Percentiles rank a stretch among this genome's conserved stretches.
Evolutionary conservation across 495 filamentous ascomycete species (phyloP).

Genomic region (Neurospora cerealis): DNA sequence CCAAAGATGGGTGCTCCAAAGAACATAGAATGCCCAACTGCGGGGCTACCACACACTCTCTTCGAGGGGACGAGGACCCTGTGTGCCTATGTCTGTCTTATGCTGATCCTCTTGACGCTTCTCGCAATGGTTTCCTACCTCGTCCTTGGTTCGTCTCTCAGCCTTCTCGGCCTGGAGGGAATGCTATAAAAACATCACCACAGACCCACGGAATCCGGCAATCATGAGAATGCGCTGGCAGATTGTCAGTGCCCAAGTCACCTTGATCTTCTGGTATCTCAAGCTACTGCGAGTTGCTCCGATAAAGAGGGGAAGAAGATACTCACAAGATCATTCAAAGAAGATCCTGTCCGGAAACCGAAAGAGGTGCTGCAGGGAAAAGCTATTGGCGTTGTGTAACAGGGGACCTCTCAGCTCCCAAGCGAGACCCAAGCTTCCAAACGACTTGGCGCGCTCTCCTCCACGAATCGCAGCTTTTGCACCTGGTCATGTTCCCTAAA

Average conservation of each 20-base stretch:
- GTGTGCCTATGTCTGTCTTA: not conserved
- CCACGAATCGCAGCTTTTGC: not conserved
- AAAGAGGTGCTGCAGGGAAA: not conserved
- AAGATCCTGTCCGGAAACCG: not conserved
- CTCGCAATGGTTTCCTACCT: not conserved
- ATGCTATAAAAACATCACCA: not conserved
- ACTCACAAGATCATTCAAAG: not conserved
- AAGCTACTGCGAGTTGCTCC: not conserved
- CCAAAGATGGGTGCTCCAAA: not conserved
- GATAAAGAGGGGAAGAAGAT: not conserved
- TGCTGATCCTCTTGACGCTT: not conserved
- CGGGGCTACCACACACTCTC: not conserved
- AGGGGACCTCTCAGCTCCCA: not conserved
- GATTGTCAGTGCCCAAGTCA: not conserved
- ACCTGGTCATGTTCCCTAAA: not conserved
- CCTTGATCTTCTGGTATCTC: not conserved
- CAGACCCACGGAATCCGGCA: not conserved
- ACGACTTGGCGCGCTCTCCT: not conserved
- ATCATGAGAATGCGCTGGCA: not conserved
- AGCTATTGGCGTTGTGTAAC: not conserved
- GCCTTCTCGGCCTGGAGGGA: not conserved
- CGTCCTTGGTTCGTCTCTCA: not conserved
- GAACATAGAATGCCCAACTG: not conserved
- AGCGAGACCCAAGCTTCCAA: not conserved
- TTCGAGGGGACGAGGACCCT: not conserved